Evolutionary conservation across 768 basidiomycete genomes (phyloP), one percentile per base, ranked within the genome.

Genomic region (Rhodotorula graminis): DNA sequence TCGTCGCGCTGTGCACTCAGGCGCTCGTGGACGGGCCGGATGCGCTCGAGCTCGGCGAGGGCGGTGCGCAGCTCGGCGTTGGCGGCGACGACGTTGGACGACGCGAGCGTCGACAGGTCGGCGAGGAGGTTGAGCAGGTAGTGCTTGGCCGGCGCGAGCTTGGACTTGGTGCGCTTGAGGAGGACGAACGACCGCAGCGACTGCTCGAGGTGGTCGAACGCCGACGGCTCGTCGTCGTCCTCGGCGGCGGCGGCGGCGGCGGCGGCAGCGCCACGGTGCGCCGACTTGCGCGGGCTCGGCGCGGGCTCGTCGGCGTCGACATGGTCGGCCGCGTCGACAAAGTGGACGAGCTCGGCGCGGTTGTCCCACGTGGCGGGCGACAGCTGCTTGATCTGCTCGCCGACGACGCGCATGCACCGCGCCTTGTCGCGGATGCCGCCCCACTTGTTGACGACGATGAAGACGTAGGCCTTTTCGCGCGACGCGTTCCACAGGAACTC

Each of bases 371-470:
- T 98, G 64, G 87, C 83, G n/a, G 96, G 95, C 78, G 90, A 92
- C 76, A 98, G 86, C 76, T 90, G 86, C 80, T 88, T 90, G 85
- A 99, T 92, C 81, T 98, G 95, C 70, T 98, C 93, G 40, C 96
- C 86, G 58, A 99, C 90, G 46, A 88, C 82, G 55, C 91, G 86
- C 78, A 87, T 87, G 82, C 96, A 98, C 81, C 92, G 89, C 61
- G 90, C 91, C 84, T 97, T 96, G 84, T 97, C 91, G 80, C 88
- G 87, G 82, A 98, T 95, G 80, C 92, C 90, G 78, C 92, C 93
- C 80, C 89, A 99, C 81, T 94, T 93, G 86, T 99, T 99, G 81
- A 97, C 95, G 66, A 98, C 96, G 80, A 98, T 90, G 84, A 99
- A 99, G 61, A 99, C 84, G 80, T 94, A 95, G 0, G 95, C 93